Evolutionary conservation across 1,139 yeast species (phyloP).

Genomic region (Candida tropicalis): DNA sequence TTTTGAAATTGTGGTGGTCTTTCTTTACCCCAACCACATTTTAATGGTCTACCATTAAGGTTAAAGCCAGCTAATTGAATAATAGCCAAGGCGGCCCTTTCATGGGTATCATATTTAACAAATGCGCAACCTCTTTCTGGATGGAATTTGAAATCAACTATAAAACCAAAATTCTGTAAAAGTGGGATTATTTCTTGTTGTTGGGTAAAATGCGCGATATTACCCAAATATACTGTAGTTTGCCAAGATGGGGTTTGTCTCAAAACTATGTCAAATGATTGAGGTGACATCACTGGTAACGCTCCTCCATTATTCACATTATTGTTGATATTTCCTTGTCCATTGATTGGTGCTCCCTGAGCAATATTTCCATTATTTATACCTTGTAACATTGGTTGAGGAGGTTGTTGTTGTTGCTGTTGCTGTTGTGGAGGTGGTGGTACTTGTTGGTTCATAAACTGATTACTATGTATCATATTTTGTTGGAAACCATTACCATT

Average conservation of each 20-base stretch:
- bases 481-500: constrained; percentile 9
- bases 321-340: constrained; percentile 13
- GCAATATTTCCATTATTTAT: constrained; percentile 5
- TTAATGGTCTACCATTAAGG: constrained; percentile 76
- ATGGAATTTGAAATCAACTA: constrained; percentile 78
- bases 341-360: constrained; percentile 7
- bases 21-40: constrained; percentile 88
- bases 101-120: constrained; percentile 84
- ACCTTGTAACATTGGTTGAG: constrained; percentile 8
- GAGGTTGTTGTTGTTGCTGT: constrained; percentile 7
- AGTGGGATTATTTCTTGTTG: constrained; percentile 77
- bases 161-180: constrained; percentile 77
- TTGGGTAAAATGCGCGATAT: constrained; percentile 74
- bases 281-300: constrained; percentile 48
- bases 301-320: neutral
- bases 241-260: constrained; percentile 83
- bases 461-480: constrained; percentile 9
- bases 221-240: constrained; percentile 88
- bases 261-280: constrained; percentile 67
- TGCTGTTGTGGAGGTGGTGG: constrained; percentile 6
- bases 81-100: constrained; percentile 86
- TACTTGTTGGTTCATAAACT: constrained; percentile 4
- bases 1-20: constrained; percentile 47
- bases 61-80: constrained; percentile 77
- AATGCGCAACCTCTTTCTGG: constrained; percentile 86